Percentiles rank a stretch among this genome's conserved stretches.
Conservation (phyloP, 1,139 yeast genomes). For the Protomyces arabidopsidicola region DNA sequence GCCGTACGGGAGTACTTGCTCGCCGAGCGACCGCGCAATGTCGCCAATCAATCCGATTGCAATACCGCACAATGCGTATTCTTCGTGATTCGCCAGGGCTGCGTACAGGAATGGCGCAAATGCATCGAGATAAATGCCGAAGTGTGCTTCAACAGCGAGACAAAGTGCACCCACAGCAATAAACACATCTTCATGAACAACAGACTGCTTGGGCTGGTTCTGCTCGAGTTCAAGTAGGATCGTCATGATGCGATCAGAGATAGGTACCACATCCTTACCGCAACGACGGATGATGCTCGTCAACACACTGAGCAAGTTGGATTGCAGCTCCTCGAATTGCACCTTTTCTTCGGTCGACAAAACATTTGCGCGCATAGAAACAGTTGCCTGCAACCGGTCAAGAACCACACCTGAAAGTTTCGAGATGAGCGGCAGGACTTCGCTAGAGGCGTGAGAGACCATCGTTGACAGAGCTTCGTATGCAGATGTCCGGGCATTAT, state of each 20-base stretch:
- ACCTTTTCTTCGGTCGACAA: slow-evolving; percentile 60
- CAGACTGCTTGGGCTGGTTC: slow-evolving; percentile 58
- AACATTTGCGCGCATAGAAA: slow-evolving; percentile 49
- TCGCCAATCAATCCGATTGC: slow-evolving; percentile 97
- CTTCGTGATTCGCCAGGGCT: slow-evolving; percentile 70
- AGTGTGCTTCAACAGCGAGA: slow-evolving; percentile 59
- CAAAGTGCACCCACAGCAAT: slow-evolving; percentile 90
- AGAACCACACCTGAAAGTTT: slow-evolving; percentile 71
- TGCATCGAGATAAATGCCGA: slow-evolving; percentile 69
- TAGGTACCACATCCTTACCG: slow-evolving; percentile 58
- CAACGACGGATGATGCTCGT: slow-evolving; percentile 85
- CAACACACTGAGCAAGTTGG: slow-evolving; percentile 76
- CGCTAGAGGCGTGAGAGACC: slow-evolving; percentile 69
- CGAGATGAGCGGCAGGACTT: slow-evolving; percentile 64
- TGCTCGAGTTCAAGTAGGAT: slow-evolving; percentile 66
- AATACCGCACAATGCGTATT: slow-evolving; percentile 74
- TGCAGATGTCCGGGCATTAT: slow-evolving; percentile 88
- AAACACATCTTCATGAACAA: slow-evolving; percentile 89
- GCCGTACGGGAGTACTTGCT: slow-evolving; percentile 64
- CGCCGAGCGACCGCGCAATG: slow-evolving; percentile 84
- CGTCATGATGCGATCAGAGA: slow-evolving; percentile 80
- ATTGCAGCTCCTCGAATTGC: slow-evolving; percentile 82
- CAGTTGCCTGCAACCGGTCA: slow-evolving; percentile 64
- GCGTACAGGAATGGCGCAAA: slow-evolving; percentile 75
- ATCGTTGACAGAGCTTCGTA: slow-evolving; percentile 85